Evolutionary conservation across 2,329 filamentous ascomycete species (phyloP), one percentile per base, ranked within the genome.

Genomic region (Penicillium sp.): DNA sequence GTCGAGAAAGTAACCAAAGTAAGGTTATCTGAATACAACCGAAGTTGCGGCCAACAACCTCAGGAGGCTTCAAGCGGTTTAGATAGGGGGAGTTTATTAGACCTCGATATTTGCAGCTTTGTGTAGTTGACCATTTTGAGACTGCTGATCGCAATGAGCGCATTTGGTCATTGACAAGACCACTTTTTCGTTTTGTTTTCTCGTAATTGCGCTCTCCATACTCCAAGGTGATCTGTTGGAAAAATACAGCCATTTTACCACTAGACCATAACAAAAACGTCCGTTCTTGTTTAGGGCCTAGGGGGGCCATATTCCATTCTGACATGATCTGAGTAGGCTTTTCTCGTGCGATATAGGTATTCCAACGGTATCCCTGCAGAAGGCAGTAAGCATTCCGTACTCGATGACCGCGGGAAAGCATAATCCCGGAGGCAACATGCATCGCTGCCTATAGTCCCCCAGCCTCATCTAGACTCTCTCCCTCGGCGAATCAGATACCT

Each of bases 401-500:
- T n/a, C 25, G 36, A 52, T 44, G 39, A 39, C 19, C 11, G n/a
- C 3, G 31, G 16, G 11, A 45, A 49, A 55, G 49, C 29, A 48
- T 16, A 21, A 29, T 40, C 47, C 34, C 39, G 46, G 39, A 33
- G 31, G 27, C 19, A 40, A 50, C n/a, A 27, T 25, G 23, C 34
- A 53, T 41, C 46, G 29, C 29, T 60, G 36, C 34, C 23, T 44
- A 50, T 50, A 44, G 15, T 41, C 27, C 45, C 33, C 54, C 39
- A 58, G 60, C 62, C 55, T 64, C 55, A 46, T 50, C 38, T 36
- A 25, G 43, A 15, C 47, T 48, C 45, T 11, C 9, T n/a, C 9
- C 15, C 7, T 44, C 9, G 13, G 38, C 60, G 57, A 63, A 61
- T 64, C 53, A 52, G 13, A 19, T n/a, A 15, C 31, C n/a, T n/a